These are phyloP conservation scores for Trametopsis cervina DNA, from an alignment of 768 basidiomycete genomes.

Conservation along the genomic window DNA sequence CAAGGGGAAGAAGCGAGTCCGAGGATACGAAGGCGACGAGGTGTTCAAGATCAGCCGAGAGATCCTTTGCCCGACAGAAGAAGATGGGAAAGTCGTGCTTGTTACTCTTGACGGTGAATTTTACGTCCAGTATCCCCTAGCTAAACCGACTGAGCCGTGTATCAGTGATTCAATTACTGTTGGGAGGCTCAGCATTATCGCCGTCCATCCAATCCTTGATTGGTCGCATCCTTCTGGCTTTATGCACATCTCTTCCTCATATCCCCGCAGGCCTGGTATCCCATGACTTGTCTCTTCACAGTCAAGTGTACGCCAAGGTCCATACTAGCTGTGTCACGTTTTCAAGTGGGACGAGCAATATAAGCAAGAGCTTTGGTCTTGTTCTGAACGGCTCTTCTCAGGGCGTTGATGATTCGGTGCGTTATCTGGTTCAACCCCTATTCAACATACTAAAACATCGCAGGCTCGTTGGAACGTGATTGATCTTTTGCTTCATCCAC, in stretches of 20 bases:
- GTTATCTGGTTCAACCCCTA: conserved; percentile 21
- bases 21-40: conserved; percentile 72
- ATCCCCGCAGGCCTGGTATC: conserved; percentile 51
- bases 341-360: conserved; percentile 44
- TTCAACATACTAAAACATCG: background rate
- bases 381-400: conserved; percentile 36
- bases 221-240: conserved; percentile 49
- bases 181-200: conserved; percentile 45
- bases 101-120: conserved; percentile 51
- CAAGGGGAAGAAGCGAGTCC: conserved; percentile 62
- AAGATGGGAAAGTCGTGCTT: conserved; percentile 48
- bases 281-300: conserved; percentile 41
- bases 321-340: conserved; percentile 42
- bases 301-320: conserved; percentile 37
- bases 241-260: conserved; percentile 49
- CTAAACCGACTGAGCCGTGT: background rate
- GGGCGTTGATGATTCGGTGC: no score
- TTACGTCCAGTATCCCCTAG: conserved; percentile 2
- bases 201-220: conserved; percentile 51
- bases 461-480: conserved; percentile 28
- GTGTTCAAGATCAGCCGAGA: conserved; percentile 46
- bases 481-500: conserved; percentile 70
- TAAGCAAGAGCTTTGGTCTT: conserved; percentile 57
- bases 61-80: conserved; percentile 39
- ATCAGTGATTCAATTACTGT: conserved; percentile 42